Base-by-base conservation (phyloP, 2,329 filamentous ascomycete species). In the Ophiocordyceps camponoti-saundersi region DNA sequence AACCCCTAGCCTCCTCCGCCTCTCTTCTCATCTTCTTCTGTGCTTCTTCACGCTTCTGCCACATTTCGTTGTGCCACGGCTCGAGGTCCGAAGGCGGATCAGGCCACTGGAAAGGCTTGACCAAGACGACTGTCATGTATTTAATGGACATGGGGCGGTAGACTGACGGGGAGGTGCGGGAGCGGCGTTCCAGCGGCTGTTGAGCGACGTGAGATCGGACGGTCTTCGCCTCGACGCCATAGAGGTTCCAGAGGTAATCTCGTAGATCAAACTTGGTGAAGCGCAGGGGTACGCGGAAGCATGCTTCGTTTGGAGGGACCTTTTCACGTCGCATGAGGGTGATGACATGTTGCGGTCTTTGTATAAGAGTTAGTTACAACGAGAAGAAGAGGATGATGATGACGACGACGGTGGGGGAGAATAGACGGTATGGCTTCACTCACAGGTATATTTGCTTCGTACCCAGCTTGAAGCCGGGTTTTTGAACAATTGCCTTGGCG, bases 231-330 rank as follows among this genome's bases (percentile, higher is more conserved):
- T 80, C 74, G 51, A 96, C 80, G 50, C 75, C 73, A 72, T 98
- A 98, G 42, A 77, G 76, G 63, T 94, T 80, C 69, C 78, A 85
- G 51, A 98, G 81, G 70, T 96, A 98, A 69, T 95, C 89, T 64
- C 88, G 85, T 41, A 98, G 69, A 63, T 98, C 92, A 65, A 96
- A 82, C 69, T 98, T 98, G 72, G 87, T 94, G 72, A 95, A 88
- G 56, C 77, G 80, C 56, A 96, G 75, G 12, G 92, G 92, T 30
- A 95, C 90, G 58, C 82, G 74, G 77, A 98, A 98, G 57, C 80
- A 82, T 52, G 90, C 92, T 62, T 85, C 87, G 62, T 80, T 82
- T 20, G 89, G 79, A 8, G 85, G 81, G 47, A 85, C 75, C 54
- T 76, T 72, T 29, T 79, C 77, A 49, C 80, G 82, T 54, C 72